Evolutionary conservation across 2,329 filamentous ascomycete species (phyloP).

Genomic region (Aspergillus ruber): DNA sequence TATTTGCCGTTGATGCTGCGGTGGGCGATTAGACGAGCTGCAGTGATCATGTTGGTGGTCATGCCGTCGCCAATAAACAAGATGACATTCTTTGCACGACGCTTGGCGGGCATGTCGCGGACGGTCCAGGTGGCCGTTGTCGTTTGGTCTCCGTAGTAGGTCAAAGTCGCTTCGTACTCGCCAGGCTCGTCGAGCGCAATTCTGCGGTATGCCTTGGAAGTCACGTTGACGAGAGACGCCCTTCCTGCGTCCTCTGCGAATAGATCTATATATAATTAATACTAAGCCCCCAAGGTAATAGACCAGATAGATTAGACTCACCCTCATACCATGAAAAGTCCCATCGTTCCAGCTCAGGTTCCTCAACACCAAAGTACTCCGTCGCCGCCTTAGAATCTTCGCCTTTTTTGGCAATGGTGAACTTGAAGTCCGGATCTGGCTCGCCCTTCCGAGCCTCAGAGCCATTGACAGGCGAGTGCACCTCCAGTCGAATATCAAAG

Average conservation of each 20-base stretch:
- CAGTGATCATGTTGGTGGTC: constrained; percentile 49
- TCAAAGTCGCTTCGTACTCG: constrained; percentile 68
- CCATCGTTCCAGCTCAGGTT: constrained; percentile 73
- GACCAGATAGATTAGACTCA: constrained; percentile 17
- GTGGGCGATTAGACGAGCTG: constrained; percentile 73
- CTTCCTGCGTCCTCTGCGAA: constrained; percentile 67
- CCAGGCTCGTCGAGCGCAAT: constrained; percentile 73
- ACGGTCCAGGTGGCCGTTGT: constrained; percentile 74
- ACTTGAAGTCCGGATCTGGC: constrained; percentile 64
- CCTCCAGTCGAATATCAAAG: constrained; percentile 77
- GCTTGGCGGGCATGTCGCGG: constrained; percentile 60
- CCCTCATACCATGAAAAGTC: constrained; percentile 77
- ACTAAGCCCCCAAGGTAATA: background rate
- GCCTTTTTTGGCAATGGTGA: constrained; percentile 65
- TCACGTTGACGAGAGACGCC: constrained; percentile 70
- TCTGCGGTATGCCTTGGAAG: constrained; percentile 69
- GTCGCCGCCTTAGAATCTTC: constrained; percentile 49
- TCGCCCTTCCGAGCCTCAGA: constrained; percentile 68
- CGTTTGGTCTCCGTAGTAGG: constrained; percentile 65
- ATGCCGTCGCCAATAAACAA: constrained; percentile 71
- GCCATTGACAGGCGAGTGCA: constrained; percentile 75
- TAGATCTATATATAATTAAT: constrained; percentile 46
- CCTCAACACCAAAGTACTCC: constrained; percentile 62
- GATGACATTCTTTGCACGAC: constrained; percentile 78
- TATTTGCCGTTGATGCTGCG: constrained; percentile 81